Percentiles rank a stretch among this genome's conserved stretches.
phyloP scores from a whole-genome alignment of 257 asterid species.

The Nicotiana sylvestris region DNA sequence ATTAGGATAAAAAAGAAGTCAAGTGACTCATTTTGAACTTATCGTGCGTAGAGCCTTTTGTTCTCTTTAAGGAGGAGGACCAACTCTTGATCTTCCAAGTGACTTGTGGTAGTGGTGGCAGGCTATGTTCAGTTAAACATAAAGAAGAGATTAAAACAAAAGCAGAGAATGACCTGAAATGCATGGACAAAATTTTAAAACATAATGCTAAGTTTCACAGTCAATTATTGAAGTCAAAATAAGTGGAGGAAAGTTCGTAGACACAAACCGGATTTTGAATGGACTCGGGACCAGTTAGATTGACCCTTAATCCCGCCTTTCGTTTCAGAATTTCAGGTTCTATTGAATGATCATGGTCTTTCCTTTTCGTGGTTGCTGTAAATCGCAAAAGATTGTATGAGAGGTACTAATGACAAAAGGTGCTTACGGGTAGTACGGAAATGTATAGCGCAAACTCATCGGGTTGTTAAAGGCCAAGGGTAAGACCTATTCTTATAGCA shows the following conservation, averaged over 20 bases:
- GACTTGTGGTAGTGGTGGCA: conserved; percentile 26
- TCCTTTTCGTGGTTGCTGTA: conserved; percentile 48
- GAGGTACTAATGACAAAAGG: neutral
- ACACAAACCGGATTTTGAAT: conserved; percentile 33
- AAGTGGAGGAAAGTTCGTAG: neutral
- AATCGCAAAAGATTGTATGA: conserved; percentile 11
- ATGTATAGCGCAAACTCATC: neutral
- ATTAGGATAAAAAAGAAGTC: neutral
- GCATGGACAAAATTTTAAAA: neutral
- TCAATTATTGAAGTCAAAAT: neutral
- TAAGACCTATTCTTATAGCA: neutral
- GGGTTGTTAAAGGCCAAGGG: neutral
- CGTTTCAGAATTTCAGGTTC: conserved; percentile 46
- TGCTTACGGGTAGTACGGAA: neutral
- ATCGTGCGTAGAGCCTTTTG: conserved; percentile 51
- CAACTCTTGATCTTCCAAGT: conserved; percentile 34
- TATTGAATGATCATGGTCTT: conserved; percentile 29
- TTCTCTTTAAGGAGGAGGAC: conserved; percentile 46
- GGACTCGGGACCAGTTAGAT: conserved; percentile 18
- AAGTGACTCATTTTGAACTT: conserved; percentile 29
- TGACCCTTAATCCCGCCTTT: conserved; percentile 25
- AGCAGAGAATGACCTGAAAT: conserved; percentile 9
- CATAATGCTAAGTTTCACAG: neutral
- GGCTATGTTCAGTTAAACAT: conserved; percentile 31
- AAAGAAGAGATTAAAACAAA: conserved; percentile 14